These are phyloP conservation scores for Durio zibethinus DNA, from an alignment of 345 rosid genomes.

Conservation along the genomic window DNA sequence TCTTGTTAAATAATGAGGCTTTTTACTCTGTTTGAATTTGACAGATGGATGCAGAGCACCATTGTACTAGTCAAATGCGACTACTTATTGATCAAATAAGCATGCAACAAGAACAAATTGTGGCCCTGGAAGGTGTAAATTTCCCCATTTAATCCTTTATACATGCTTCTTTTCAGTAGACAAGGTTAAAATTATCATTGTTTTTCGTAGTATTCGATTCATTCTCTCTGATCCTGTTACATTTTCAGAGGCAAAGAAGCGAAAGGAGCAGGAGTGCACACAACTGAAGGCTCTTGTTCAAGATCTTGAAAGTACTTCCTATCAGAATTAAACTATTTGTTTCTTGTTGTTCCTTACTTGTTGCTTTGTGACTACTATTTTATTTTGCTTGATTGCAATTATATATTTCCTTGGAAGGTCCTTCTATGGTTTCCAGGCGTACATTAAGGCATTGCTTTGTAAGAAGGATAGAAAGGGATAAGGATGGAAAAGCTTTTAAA, in stretches of 20 bases:
- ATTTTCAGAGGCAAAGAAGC: constrained; percentile 57
- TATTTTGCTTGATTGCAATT: neutral
- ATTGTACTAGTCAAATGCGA: constrained; percentile 72
- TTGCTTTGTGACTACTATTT: neutral
- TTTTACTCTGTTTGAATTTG: neutral
- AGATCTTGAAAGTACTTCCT: constrained; percentile 55
- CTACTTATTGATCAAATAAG: constrained; percentile 78
- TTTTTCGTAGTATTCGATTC: constrained; percentile 2
- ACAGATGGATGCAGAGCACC: constrained; percentile 81
- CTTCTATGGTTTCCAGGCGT: neutral
- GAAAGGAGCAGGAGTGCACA: constrained; percentile 51
- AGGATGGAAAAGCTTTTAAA: neutral
- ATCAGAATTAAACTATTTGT: neutral
- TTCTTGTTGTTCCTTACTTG: neutral
- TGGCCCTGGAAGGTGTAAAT: constrained; percentile 65
- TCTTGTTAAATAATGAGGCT: neutral
- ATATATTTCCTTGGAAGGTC: neutral
- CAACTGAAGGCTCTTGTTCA: constrained; percentile 69
- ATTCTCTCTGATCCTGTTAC: constrained; percentile 14
- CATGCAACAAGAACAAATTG: constrained; percentile 63
- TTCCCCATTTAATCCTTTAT: neutral
- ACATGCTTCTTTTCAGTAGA: neutral
- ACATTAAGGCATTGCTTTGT: neutral
- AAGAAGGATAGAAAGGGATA: neutral
- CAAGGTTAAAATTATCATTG: neutral